Percentiles rank a stretch among this genome's conserved stretches.
Conservation (phyloP, 192 early-diverging fungal genomes). For the Powellomyces hirtus region DNA sequence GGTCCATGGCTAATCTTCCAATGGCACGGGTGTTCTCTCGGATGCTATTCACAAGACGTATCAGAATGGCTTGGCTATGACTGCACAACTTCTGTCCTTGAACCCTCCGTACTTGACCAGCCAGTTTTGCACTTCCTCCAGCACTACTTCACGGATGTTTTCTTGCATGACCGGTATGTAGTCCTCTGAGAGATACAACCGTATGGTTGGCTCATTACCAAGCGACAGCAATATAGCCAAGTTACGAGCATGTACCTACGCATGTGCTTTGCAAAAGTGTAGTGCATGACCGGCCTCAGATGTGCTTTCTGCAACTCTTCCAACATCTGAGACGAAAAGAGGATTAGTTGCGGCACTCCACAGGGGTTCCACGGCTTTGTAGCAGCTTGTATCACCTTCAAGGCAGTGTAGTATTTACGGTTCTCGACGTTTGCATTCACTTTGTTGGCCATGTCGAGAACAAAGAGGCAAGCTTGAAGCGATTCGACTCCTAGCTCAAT, state of each 20-base stretch:
- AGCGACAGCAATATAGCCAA: too few relatives aligned
- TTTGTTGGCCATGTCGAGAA: constrained; percentile 83
- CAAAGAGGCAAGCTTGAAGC: constrained; percentile 76
- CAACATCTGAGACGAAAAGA: constrained; percentile 62
- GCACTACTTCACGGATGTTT: constrained; percentile 79
- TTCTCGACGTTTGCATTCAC: constrained; percentile 76
- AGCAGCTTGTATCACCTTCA: constrained; percentile 63
- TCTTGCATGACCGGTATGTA: constrained; percentile 89
- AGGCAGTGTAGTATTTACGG: constrained; percentile 86
- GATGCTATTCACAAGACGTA: too few relatives aligned
- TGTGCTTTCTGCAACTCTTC: constrained; percentile 73
- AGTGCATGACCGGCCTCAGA: constrained; percentile 71
- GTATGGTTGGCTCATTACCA: too few relatives aligned
- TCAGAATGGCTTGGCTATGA: background rate
- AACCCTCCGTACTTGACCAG: constrained; percentile 63
- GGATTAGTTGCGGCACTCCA: background rate
- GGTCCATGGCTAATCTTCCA: constrained; percentile 78
- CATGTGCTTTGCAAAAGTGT: constrained; percentile 81
- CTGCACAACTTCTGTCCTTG: background rate
- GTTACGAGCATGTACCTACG: constrained; percentile 39
- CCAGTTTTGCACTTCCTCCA: constrained; percentile 90
- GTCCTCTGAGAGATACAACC: constrained; percentile 59
- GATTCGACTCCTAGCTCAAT: constrained; percentile 81
- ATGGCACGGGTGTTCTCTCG: constrained; percentile 77
- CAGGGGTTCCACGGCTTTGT: too few relatives aligned